Conservation (phyloP, 306 rosid genomes). For the Amphicarpaea edgeworthii region DNA sequence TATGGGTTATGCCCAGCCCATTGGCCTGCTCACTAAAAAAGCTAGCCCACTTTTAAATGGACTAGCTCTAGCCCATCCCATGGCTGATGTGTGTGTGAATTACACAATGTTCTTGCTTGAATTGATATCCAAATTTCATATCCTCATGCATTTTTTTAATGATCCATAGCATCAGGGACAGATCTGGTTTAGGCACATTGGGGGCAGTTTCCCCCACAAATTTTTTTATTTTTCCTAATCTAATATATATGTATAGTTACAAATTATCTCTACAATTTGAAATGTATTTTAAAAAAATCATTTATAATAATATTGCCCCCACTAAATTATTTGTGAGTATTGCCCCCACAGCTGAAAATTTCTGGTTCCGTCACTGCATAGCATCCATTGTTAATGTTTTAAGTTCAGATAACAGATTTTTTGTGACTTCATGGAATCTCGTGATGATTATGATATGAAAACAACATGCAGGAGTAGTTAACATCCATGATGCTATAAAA, state of each 20-base stretch:
- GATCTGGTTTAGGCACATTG: no score
- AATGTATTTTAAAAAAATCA: no score
- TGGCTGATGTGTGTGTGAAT: background rate
- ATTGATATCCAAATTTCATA: background rate
- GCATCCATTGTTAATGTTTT: background rate
- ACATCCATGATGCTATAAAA: background rate
- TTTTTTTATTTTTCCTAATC: no score
- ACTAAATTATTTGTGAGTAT: no score
- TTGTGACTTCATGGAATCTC: background rate
- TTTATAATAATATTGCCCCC: no score
- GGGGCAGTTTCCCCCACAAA: no score
- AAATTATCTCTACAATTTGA: no score
- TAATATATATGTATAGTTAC: no score
- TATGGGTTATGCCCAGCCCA: background rate
- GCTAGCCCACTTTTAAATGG: background rate
- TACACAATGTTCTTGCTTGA: background rate
- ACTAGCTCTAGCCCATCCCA: constrained; percentile 12
- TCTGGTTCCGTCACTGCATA: no score
- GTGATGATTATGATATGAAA: background rate
- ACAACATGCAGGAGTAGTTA: background rate
- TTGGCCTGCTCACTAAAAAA: background rate
- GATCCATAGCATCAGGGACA: background rate
- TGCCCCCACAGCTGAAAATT: no score
- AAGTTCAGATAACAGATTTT: background rate
- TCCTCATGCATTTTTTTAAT: background rate